Evolutionary conservation across 345 rosid genomes (phyloP).

Genomic region (Erucastrum elatum): DNA sequence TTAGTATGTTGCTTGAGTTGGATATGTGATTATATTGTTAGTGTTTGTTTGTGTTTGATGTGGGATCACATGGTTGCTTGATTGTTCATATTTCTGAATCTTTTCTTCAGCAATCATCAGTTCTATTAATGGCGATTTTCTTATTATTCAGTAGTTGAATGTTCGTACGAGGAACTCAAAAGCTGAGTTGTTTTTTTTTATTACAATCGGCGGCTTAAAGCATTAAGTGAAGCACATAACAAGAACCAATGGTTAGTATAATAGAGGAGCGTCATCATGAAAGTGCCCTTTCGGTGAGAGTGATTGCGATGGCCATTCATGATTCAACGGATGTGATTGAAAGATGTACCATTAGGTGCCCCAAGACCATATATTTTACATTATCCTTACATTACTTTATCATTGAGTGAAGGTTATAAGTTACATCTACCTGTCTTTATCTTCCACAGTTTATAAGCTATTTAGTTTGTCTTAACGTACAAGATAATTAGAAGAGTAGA

Average conservation of each 20-base stretch:
- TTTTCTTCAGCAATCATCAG: too few relatives aligned
- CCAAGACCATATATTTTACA: conserved; percentile 28
- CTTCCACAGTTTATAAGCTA: conserved; percentile 10
- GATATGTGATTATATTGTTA: neutral
- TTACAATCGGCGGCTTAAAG: neutral
- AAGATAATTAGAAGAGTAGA: conserved; percentile 29
- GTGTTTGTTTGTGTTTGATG: conserved; percentile 3
- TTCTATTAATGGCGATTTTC: too few relatives aligned
- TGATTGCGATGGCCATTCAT: conserved; percentile 27
- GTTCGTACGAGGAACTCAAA: neutral
- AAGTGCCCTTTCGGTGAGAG: conserved; percentile 7
- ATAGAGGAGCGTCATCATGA: conserved; percentile 20
- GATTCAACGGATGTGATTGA: conserved; percentile 35
- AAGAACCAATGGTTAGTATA: conserved; percentile 19
- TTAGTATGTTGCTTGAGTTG: neutral
- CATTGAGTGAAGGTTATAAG: conserved; percentile 30
- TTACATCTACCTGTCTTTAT: conserved; percentile 43
- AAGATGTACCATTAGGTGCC: conserved; percentile 4
- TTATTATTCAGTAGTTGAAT: too few relatives aligned
- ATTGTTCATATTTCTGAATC: too few relatives aligned
- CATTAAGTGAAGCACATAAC: conserved; percentile 5
- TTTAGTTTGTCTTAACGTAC: conserved; percentile 34
- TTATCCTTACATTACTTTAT: conserved; percentile 28
- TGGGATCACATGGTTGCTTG: neutral
- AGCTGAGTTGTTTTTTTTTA: neutral